Conservation (phyloP, 2,329 filamentous ascomycete species). For the Penicillium griseofulvum region DNA sequence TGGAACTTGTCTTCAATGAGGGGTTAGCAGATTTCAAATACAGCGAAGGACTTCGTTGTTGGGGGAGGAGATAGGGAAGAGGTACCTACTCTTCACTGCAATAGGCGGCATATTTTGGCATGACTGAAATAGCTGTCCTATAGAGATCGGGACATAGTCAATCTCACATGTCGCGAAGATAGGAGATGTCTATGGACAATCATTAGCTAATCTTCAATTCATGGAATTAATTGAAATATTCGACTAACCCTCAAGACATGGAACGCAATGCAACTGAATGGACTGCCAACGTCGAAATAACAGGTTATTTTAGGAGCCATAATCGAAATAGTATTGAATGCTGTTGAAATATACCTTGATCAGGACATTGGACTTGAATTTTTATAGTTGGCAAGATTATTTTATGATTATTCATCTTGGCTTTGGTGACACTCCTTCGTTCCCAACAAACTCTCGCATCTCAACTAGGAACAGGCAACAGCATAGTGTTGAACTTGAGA, state of each 20-base stretch:
- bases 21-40: background rate
- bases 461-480: background rate
- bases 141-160: constrained; percentile 11
- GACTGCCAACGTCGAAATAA: constrained; percentile 18
- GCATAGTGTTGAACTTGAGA: no score
- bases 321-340: background rate
- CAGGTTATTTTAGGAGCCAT: constrained; percentile 15
- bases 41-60: no score
- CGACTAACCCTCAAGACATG: constrained; percentile 8
- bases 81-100: constrained; percentile 11
- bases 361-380: background rate
- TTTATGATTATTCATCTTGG: background rate
- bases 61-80: no score
- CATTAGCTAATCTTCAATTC: background rate
- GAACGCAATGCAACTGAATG: constrained; percentile 17
- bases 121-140: constrained; percentile 13
- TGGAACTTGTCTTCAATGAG: constrained; percentile 9
- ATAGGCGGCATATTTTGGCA: constrained; percentile 15
- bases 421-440: background rate
- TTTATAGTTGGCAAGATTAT: background rate
- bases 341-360: background rate
- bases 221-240: background rate
- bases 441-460: background rate
- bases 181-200: constrained; percentile 9
- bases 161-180: constrained; percentile 13